Evolutionary conservation across 2,329 filamentous ascomycete genomes (phyloP).

Genomic region (Fusarium aywerte): DNA sequence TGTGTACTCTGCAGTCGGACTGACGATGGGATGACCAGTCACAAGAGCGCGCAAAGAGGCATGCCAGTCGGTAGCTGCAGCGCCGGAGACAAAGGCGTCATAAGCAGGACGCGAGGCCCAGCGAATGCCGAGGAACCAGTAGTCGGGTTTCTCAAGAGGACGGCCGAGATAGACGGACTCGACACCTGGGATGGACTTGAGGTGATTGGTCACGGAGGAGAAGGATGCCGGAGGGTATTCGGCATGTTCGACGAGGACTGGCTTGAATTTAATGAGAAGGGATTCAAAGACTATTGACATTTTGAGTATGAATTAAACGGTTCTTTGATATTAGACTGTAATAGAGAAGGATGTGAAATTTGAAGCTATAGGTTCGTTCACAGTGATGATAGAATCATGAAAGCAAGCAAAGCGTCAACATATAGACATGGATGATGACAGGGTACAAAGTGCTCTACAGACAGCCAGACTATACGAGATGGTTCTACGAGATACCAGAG

Average conservation of each 20-base stretch:
- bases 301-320: neutral
- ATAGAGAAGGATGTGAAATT: neutral
- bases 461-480: slow-evolving; percentile 14
- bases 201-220: slow-evolving; percentile 42
- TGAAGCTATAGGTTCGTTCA: neutral
- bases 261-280: slow-evolving; percentile 50
- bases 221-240: slow-evolving; percentile 45
- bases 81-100: slow-evolving; percentile 55
- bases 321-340: neutral
- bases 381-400: neutral
- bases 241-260: slow-evolving; percentile 41
- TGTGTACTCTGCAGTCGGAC: slow-evolving; percentile 31
- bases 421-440: slow-evolving; percentile 6
- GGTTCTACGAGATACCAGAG: slow-evolving; percentile 26
- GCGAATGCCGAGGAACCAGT: slow-evolving; percentile 49
- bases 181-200: slow-evolving; percentile 50
- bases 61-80: slow-evolving; percentile 55
- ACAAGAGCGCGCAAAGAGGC: slow-evolving; percentile 51
- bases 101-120: slow-evolving; percentile 51
- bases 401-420: neutral
- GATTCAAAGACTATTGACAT: slow-evolving; percentile 49
- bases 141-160: slow-evolving; percentile 50
- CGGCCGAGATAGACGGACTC: slow-evolving; percentile 50
- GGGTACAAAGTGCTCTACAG: slow-evolving; percentile 2
- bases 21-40: slow-evolving; percentile 42